Base-by-base conservation (phyloP, 257 asterid species). In the Buddleja alternifolia region DNA sequence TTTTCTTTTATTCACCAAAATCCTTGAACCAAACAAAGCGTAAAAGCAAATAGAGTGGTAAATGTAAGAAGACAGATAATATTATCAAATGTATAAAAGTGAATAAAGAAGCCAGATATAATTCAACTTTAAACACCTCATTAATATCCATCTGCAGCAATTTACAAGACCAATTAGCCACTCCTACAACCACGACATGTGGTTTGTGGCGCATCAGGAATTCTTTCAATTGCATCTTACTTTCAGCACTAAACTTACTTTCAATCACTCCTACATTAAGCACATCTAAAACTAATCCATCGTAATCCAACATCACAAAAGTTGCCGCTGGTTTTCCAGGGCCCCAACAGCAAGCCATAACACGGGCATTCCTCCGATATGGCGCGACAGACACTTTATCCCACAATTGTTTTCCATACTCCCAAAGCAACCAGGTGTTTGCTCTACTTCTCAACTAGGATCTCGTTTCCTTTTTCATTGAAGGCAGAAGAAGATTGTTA, bases 271-370 rank as follows among this genome's bases (percentile, higher is more conserved):
- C 93, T 32, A 97, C 96, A 72, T 87, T 87, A 71, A 94, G 76
- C 37, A 94, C 86, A 80, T 91, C 99, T 72, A 87, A 60, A 71
- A 94, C 95, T 79, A 89, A 97, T 67, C 97, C 99, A 62, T 96
- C 81, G 42, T 97, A 86, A 85, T 94, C 97, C 89, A 94, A 57
- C 99, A 94, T 94, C 61, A 84, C 99, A 76, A 94, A 91, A 56
- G 97, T 94, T 23, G 97, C 91, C 37, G 97, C 88, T 24, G 97
- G 99, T 77, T 90, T 91, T 63, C 99, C 97, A 39, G 96, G 97
- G 50, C 99, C 99, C 99, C 99, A 91, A 78, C 99, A 94, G 85
- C 99, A 91, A 69, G 97, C 99, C 96, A 94, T 81, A 52, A 94
- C 99, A 81, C 99, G 77, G 56, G 97, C 95, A 69, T 88, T 94